Evolutionary conservation across 495 filamentous ascomycete species (phyloP), one percentile per base, ranked within the genome.

Genomic region (Podospora appendiculata): DNA sequence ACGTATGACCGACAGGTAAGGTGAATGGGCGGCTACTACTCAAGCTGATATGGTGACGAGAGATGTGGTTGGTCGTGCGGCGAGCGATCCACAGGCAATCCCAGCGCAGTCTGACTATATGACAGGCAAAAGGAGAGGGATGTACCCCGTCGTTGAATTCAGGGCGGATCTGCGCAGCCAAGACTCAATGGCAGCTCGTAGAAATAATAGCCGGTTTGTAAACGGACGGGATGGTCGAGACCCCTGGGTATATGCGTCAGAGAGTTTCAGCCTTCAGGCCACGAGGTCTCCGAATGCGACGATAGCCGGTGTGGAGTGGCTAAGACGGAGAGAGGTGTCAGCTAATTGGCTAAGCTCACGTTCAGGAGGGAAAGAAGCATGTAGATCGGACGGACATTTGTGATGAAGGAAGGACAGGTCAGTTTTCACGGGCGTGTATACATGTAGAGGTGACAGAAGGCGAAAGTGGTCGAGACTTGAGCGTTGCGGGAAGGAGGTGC

Each of bases 201-300:
- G 38, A 17, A 5, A 44, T 32, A 46, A 35, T 18, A 25, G 46
- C 16, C 51, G 47, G 52, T 25, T 25, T 25, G 25, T 25, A 25
- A 52, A 54, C 48, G 17, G 36, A 25, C 38, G 57, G 47, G 34
- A 56, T 50, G 54, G 48, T 41, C 38, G 46, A 46, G 54, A 45
- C 51, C 57, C 64, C 57, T 55, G 55, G 55, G 25, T 25, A 13
- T 16, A 61, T 64, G 62, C 62, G 60, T 68, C 65, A 63, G 62
- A 53, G 34, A 17, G 65, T 68, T 68, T 65, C 64, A 69, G 60
- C 53, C 52, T 68, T 65, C 64, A 69, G 60, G 53, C 52, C 40
- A 53, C 51, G 51, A 49, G 55, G 45, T 51, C 56, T 34, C 39
- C 53, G 59, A 59, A 65, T 60, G 59, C 54, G 35, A 58, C 61